A percentile compares a stretch with the other conserved stretches of the same genome.
These are phyloP conservation scores for Petunia hybrid DNA, from an alignment of 305 asterid species.

Conservation along the genomic window DNA sequence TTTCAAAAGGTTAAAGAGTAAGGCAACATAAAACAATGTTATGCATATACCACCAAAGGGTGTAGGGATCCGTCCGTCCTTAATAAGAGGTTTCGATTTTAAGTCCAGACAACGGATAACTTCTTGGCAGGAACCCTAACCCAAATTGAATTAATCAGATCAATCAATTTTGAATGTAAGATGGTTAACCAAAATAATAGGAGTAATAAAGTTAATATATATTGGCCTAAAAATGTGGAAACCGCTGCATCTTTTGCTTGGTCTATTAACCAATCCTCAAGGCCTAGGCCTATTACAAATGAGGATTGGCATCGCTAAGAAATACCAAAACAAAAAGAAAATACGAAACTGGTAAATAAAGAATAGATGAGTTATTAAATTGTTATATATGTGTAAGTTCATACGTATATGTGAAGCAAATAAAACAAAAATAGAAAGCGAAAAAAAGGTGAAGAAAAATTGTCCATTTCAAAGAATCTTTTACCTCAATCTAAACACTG, in stretches of 20 bases:
- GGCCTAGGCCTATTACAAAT: not conserved
- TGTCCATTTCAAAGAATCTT: conserved; percentile 15
- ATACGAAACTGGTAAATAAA: not conserved
- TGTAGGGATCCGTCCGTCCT: too few relatives aligned
- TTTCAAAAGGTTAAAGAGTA: not conserved
- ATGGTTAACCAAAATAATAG: too few relatives aligned
- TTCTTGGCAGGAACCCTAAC: not conserved
- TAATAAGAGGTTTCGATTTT: not conserved
- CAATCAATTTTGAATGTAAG: too few relatives aligned
- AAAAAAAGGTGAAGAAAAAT: not conserved
- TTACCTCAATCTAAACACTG: not conserved
- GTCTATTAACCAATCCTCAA: not conserved
- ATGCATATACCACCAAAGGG: not conserved
- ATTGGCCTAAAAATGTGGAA: not conserved
- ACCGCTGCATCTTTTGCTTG: not conserved
- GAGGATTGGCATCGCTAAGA: not conserved
- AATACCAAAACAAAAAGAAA: not conserved
- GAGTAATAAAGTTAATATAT: too few relatives aligned
- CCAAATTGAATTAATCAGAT: too few relatives aligned
- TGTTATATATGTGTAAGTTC: not conserved
- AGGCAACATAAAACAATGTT: not conserved
- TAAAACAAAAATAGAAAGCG: not conserved
- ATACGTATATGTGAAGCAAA: not conserved
- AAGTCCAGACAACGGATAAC: not conserved
- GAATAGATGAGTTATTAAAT: not conserved